Percentiles rank a stretch among this genome's conserved stretches.
Conservation (phyloP, 2,329 filamentous ascomycete genomes). For the Monosporascus sp. region DNA sequence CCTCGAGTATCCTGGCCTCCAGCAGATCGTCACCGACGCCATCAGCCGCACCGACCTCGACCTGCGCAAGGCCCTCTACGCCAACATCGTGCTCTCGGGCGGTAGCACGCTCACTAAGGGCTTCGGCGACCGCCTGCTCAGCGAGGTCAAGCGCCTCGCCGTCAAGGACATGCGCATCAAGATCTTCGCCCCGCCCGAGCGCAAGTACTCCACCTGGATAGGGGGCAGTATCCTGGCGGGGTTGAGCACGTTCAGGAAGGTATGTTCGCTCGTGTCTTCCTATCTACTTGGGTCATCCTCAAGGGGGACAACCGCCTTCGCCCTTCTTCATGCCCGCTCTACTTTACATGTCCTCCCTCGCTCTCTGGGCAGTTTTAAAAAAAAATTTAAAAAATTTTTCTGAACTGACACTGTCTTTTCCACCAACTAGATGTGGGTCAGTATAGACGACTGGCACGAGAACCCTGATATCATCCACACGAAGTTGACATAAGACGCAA, state of each 20-base stretch:
- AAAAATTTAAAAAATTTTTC: too few relatives aligned
- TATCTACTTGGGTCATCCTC: background rate
- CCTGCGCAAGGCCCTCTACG: slow-evolving; percentile 86
- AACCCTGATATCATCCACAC: slow-evolving; percentile 98
- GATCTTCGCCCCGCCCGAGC: slow-evolving; percentile 95
- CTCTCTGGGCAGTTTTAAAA: too few relatives aligned
- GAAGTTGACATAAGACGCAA: slow-evolving; percentile 71
- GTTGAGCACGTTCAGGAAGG: slow-evolving; percentile 97
- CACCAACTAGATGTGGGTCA: slow-evolving; percentile 86
- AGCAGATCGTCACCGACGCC: slow-evolving; percentile 95
- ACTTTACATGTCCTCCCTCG: too few relatives aligned
- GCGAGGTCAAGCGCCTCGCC: slow-evolving; percentile 86
- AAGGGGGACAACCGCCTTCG: too few relatives aligned
- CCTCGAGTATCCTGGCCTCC: slow-evolving; percentile 91
- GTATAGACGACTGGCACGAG: slow-evolving; percentile 99
- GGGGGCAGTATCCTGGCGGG: slow-evolving; percentile 95
- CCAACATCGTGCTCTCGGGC: slow-evolving; percentile 94
- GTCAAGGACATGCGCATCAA: slow-evolving; percentile 99
- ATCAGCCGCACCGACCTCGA: slow-evolving; percentile 95
- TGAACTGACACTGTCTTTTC: slow-evolving; percentile 9
- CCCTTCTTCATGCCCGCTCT: too few relatives aligned
- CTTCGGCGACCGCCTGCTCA: slow-evolving; percentile 86
- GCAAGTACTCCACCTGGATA: slow-evolving; percentile 99
- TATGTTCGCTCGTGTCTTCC: slow-evolving; percentile 34
- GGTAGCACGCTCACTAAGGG: slow-evolving; percentile 95